Base-by-base conservation (phyloP, 2,329 filamentous ascomycete species). In the Pyrenochaeta sp. region DNA sequence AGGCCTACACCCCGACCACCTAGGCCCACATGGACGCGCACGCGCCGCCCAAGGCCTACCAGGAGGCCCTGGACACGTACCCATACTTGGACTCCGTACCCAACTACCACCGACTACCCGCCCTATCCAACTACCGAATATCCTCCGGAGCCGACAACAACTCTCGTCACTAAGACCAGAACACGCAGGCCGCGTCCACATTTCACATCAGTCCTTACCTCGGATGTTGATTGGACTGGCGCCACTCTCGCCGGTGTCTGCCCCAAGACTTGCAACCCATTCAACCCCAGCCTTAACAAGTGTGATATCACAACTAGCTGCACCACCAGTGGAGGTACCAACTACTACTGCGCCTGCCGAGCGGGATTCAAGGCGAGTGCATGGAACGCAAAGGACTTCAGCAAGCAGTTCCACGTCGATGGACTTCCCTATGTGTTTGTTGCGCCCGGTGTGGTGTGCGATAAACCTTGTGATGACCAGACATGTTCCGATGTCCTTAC, bases 331-430 rank as follows among this genome's bases (percentile, higher is more conserved):
- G 67, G 68, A 4, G 68, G 65, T 5, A 62, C 55, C 52, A 67
- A 66, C 32, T 66, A 70, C 60, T 71, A 72, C 58, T 73, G 72
- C 43, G 68, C 68, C 3, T 75, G 71, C 62, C 52, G 69, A 22
- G 70, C 70, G 24, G 72, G 71, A 1, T 73, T 54, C 55, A 60
- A 64, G 40, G 51, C 61, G 2, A 64, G 66, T 32, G 55, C 36
- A 7, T 65, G 52, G 47, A 65, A 65, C 43, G 56, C 63, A 5
- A 71, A 68, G 63, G 66, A 75, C 48, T 72, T 72, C 52, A 61
- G 52, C 43, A 66, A 66, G 59, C 70, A 73, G 62, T 71, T 72
- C 54, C 64, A 66, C 42, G 60, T 70, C 8, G 51, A 60, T 15
- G 67, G 64, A 2, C 64, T 65, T 52, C 68, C 66, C 52, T 73